Base-by-base conservation (phyloP, 2,329 filamentous ascomycete species). In the Pyricularia pennisetigena region DNA sequence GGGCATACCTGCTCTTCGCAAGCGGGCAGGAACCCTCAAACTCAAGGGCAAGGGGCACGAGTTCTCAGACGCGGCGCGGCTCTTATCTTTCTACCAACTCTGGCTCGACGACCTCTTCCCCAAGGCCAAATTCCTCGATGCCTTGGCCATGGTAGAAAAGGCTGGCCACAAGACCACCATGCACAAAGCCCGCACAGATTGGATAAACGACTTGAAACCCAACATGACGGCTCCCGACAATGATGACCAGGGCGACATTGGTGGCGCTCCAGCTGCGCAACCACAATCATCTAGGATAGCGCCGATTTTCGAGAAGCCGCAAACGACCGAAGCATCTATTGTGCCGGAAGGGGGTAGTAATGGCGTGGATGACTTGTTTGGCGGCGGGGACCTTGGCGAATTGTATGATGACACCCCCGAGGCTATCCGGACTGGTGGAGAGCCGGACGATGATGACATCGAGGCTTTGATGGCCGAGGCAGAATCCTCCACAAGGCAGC, bases 41-140 rank as follows among this genome's bases (percentile, higher is more conserved):
- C 88, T 97, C 73, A 96, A 94, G 76, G 95, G 95, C 66, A 98
- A 97, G 78, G 94, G 94, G 0, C 92, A 98, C 76, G 95, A 99
- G 89, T 98, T 95, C 78, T 89, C 90, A 23, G 95, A 99, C 75
- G 87, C 93, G 12, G 86, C 89, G 0, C 87, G 89, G 20, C 84
- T 99, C 28, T 83, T 99, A 65, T 92, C 91, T 28, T 92, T 96
- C 76, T 99, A 98, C 76, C 95, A 98, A 76, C 79, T 97, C 68
- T 99, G 95, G 95, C 90, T 99, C 1, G 94, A 99, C 78, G 93
- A 97, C 75, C 83, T 99, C 14, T 99, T 94, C 75, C 95, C 95
- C 14, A 93, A 96, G 75, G 95, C 94, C 5, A 94, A 93, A 74
- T 99, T 99, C 74, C 86, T 91, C 65, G 95, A 99, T 74, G 95